A percentile compares a stretch with the other conserved stretches of the same genome.
Conservation (phyloP, 2,329 filamentous ascomycete species). For the Botrytis aclada region DNA sequence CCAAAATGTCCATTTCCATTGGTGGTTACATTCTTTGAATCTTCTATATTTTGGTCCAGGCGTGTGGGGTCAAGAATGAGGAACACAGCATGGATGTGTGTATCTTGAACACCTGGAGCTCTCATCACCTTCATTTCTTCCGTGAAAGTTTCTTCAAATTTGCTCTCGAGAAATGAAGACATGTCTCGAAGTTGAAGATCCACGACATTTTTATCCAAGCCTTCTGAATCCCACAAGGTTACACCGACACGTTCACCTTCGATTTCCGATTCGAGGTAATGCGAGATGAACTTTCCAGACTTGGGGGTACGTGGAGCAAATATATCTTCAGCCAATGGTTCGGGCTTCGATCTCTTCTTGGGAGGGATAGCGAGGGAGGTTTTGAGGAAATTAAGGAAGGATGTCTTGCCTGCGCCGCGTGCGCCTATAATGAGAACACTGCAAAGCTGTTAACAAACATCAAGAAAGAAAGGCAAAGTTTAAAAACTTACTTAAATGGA, state of each 20-base stretch:
- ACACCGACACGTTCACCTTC: conserved; percentile 87
- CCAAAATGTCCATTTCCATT: conserved; percentile 50
- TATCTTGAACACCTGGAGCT: conserved; percentile 88
- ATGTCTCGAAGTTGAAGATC: conserved; percentile 93
- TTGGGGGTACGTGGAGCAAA: conserved; percentile 41
- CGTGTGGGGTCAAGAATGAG: conserved; percentile 83
- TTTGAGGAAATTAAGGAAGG: conserved; percentile 93
- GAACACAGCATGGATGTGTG: conserved; percentile 95
- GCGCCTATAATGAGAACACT: conserved; percentile 91
- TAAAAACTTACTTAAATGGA: conserved; percentile 86
- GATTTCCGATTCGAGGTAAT: conserved; percentile 92
- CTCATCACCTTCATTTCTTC: conserved; percentile 98
- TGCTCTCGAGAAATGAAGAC: conserved; percentile 89
- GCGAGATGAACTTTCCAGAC: conserved; percentile 71
- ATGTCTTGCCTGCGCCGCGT: conserved; percentile 87
- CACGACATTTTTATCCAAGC: conserved; percentile 89
- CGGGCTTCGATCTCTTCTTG: conserved; percentile 60
- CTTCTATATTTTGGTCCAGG: conserved; percentile 77
- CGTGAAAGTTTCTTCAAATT: conserved; percentile 95
- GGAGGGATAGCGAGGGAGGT: conserved; percentile 78
- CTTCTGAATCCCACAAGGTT: conserved; percentile 95
- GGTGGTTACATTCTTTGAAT: conserved; percentile 50
- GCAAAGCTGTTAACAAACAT: conserved; percentile 24
- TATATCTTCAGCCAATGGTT: conserved; percentile 50
- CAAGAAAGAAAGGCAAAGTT: not conserved